phyloP scores from a whole-genome alignment of 768 basidiomycete species.

The Leccinum aurantiacum region DNA sequence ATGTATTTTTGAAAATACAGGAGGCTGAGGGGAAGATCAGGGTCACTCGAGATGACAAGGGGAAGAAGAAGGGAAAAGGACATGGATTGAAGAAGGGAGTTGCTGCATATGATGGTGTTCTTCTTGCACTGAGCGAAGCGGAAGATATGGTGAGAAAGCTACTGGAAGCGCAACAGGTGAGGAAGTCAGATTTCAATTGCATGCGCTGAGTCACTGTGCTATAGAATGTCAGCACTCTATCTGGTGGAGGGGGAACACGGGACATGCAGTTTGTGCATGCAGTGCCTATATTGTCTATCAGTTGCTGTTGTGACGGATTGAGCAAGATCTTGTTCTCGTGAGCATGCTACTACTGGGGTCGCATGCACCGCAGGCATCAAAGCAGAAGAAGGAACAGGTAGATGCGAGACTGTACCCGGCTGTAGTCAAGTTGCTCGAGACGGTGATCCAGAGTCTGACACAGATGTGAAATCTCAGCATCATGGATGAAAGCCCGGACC shows the following conservation, averaged over 20 bases:
- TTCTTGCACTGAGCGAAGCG: constrained; percentile 85
- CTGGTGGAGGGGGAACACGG: constrained; percentile 48
- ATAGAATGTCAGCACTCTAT: constrained; percentile 42
- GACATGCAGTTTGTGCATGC: constrained; percentile 87
- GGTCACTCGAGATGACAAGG: constrained; percentile 32
- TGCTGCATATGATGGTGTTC: constrained; percentile 83
- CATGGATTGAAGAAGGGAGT: constrained; percentile 68
- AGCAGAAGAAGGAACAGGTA: constrained; percentile 45
- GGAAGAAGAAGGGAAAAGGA: constrained; percentile 39
- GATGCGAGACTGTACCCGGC: constrained; percentile 81
- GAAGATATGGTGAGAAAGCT: constrained; percentile 81
- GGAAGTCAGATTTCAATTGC: constrained; percentile 1
- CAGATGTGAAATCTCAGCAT: constrained; percentile 83
- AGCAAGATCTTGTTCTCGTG: constrained; percentile 83
- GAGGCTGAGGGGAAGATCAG: constrained; percentile 65
- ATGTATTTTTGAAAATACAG: constrained; percentile 80
- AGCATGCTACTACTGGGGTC: constrained; percentile 58
- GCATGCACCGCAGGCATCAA: constrained; percentile 35
- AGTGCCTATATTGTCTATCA: constrained; percentile 85
- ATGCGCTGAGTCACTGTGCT: constrained; percentile 17
- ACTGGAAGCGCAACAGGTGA: constrained; percentile 80
- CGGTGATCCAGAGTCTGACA: constrained; percentile 77
- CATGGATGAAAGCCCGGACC: constrained; percentile 85
- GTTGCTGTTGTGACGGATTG: constrained; percentile 81
- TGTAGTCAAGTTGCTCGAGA: constrained; percentile 85